These are phyloP conservation scores for Crucibulum laeve DNA, from an alignment of 768 basidiomycete genomes.

Conservation along the genomic window DNA sequence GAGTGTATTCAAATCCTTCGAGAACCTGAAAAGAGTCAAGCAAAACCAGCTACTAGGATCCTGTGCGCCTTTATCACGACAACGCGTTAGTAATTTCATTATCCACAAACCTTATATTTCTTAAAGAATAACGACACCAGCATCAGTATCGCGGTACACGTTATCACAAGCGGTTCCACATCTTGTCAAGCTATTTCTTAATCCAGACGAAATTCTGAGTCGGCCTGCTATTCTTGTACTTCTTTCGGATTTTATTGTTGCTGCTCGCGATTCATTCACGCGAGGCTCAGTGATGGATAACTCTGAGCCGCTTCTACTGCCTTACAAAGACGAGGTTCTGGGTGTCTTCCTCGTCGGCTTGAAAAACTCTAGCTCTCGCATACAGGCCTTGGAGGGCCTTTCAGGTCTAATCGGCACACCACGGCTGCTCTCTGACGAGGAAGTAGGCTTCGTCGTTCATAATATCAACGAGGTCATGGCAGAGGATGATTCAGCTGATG, in stretches of 20 bases:
- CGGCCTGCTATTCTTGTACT: slow-evolving; percentile 64
- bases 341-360: slow-evolving; percentile 59
- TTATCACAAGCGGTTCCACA: slow-evolving; percentile 69
- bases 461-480: slow-evolving; percentile 67
- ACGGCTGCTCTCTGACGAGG: slow-evolving; percentile 60
- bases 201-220: slow-evolving; percentile 63
- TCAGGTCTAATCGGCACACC: slow-evolving; percentile 63
- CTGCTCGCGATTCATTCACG: slow-evolving; percentile 40
- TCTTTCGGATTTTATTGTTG: slow-evolving; percentile 60
- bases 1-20: slow-evolving; percentile 78
- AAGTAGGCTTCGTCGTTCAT: slow-evolving; percentile 77
- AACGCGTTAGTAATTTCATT: slow-evolving; percentile 53
- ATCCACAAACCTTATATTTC: neutral
- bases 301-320: slow-evolving; percentile 36
- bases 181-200: slow-evolving; percentile 70
- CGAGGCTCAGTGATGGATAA: slow-evolving; percentile 10
- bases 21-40: slow-evolving; percentile 93
- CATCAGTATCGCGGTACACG: slow-evolving; percentile 63
- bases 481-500: slow-evolving; percentile 38
- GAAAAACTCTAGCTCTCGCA: slow-evolving; percentile 43
- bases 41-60: slow-evolving; percentile 82
- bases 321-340: slow-evolving; percentile 75
- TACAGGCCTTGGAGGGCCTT: slow-evolving; percentile 62
- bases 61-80: slow-evolving; percentile 74
- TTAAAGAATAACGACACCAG: slow-evolving; percentile 33